A percentile compares a stretch with the other conserved stretches of the same genome.
Evolutionary conservation across 1,139 yeast species (phyloP).

Genomic region (Hemisphaericaspora xylofermentans): DNA sequence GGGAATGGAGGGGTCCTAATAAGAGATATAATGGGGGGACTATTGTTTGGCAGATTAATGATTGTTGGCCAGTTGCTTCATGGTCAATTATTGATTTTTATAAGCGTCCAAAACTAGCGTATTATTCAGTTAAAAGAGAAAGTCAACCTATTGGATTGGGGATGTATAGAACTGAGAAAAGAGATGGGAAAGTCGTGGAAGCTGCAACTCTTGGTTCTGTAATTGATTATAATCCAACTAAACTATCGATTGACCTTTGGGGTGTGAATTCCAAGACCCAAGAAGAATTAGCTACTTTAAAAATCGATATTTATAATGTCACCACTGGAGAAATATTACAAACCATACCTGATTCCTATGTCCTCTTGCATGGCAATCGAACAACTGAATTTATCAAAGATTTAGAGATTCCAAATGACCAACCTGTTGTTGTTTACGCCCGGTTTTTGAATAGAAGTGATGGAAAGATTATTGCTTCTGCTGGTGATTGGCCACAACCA

Average conservation of each 20-base stretch:
- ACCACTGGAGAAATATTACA: conserved; percentile 27
- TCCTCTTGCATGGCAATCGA: conserved; percentile 28
- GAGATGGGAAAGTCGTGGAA: conserved; percentile 13
- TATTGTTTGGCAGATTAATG: conserved; percentile 52
- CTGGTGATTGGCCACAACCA: conserved; percentile 57
- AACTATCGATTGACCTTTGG: conserved; percentile 39
- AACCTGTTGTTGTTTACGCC: conserved; percentile 22
- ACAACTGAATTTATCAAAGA: conserved; percentile 30
- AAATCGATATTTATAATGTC: conserved; percentile 30
- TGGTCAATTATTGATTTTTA: conserved; percentile 48
- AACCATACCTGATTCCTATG: conserved; percentile 14
- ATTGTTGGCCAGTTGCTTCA: conserved; percentile 51
- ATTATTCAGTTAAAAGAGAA: conserved; percentile 47
- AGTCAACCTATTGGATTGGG: conserved; percentile 35
- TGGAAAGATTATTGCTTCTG: conserved; percentile 26
- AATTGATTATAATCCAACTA: conserved; percentile 23
- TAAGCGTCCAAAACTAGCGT: conserved; percentile 42
- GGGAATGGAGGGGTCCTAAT: conserved; percentile 41
- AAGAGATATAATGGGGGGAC: conserved; percentile 39
- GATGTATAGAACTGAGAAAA: conserved; percentile 28
- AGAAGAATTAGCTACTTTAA: conserved; percentile 22
- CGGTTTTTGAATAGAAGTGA: conserved; percentile 15
- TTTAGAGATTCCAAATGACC: conserved; percentile 15
- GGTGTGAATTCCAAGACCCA: conserved; percentile 33
- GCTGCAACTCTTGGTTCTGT: conserved; percentile 15